Evolutionary conservation across 495 filamentous ascomycete species (phyloP), one percentile per base, ranked within the genome.

Genomic region (Cenococcum geophilum): DNA sequence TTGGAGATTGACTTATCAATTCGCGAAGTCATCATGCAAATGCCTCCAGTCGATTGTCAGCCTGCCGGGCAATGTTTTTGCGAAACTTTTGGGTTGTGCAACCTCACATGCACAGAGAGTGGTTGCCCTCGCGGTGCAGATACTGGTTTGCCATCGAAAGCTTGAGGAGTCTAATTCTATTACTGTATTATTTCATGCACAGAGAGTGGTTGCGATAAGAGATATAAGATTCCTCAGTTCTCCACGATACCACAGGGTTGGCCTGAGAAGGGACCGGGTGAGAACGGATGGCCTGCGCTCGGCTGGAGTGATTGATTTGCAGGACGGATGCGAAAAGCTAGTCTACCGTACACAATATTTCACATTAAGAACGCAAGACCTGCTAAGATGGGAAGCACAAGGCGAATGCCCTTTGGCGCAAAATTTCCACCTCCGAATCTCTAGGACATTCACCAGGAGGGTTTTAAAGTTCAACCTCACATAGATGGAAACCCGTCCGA

Each of bases 51-150:
- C 1, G 66, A 68, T 55, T 68, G 66, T 36, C 62, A 68, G 55
- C 57, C 64, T 57, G 59, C 66, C 21, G 66, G 66, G 6, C 48
- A 64, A 55, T 68, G 66, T 55, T 68, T 68, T 40, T 68, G 66
- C 25, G 25, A 68, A 37, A 55, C 55, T 2, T 68, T 68, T 57
- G 66, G 66, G 10, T 36, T 68, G 62, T 68, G 66, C 59, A 65
- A 65, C 52, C 47, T 68, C 36, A 68, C 61, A 36, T 68, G 66
- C 58, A 65, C 35, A 11, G 34, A 60, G n/a, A n/a, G n/a, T n/a
- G n/a, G n/a, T n/a, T n/a, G n/a, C n/a, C n/a, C n/a, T n/a, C n/a
- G n/a, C n/a, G n/a, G n/a, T n/a, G n/a, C n/a, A n/a, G n/a, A n/a
- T n/a, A n/a, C n/a, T n/a, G n/a, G n/a, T n/a, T n/a, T n/a, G n/a